Evolutionary conservation across 106 monocot genomes (phyloP), one percentile per base, ranked within the genome.

Genomic region (Dioscorea zingiberensis): DNA sequence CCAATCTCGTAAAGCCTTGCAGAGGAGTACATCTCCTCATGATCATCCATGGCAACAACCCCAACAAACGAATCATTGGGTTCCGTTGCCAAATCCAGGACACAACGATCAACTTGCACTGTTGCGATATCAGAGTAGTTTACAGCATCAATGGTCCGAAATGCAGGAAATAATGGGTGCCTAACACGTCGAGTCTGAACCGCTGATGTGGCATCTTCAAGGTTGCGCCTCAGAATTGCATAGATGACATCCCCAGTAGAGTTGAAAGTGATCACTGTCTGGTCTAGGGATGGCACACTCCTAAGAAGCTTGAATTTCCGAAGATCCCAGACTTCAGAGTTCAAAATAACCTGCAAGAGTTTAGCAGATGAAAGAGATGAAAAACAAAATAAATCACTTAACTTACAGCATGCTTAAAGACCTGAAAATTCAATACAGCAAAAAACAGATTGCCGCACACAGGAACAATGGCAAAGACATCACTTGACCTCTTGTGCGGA

Each of bases 311-410:
- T 98, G 46, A 93, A 89, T 38, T 93, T 98, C 8, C 98, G 73
- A 21, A 98, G 83, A 70, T 98, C 98, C 98, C 93, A 98, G 48
- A 98, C 98, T 58, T 98, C 98, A 9, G 98, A 98, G 59, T 98
- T 98, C 58, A 98, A 69, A 54, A 98, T 93, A 2, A 98, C 89
- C 98, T 98, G 60, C 30, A 76, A 47, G 49, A 27, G 57, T 44
- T 27, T 2, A 44, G 3, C 14, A 73, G 47, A 21, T 38, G 38
- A 38, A 38, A 38, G 38, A 10, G 38, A 6, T 38, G 38, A 38
- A 10, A 6, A 38, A 38, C 38, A 38, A 38, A 38, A 38, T 38
- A 38, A 0, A 38, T 6, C 38, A 0, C 10, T 8, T 2, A 38
- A 38, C 38, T 38, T 2, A 38, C 38, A 38, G 3, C 38, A 38